Evolutionary conservation across 441 rosid species (phyloP).

Genomic region (Arabidopsis lyrata): DNA sequence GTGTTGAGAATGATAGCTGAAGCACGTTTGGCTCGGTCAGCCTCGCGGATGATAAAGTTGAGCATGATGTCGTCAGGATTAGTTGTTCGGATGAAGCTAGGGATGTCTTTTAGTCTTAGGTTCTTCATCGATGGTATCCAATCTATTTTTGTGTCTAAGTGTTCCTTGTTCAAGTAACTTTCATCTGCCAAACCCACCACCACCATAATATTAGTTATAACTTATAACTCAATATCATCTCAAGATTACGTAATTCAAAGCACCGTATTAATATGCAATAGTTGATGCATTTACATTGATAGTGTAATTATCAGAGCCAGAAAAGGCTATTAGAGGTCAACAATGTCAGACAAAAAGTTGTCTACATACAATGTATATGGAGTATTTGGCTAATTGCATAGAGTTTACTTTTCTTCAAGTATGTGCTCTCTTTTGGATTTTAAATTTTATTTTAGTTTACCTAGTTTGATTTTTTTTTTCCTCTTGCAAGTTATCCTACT

Average conservation of each 20-base stretch:
- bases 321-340: not conserved
- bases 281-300: not conserved
- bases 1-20: slow-evolving; percentile 50
- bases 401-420: not conserved
- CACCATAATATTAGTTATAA: not conserved
- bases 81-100: slow-evolving; percentile 45
- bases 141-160: slow-evolving; percentile 37
- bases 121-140: slow-evolving; percentile 51
- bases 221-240: not conserved
- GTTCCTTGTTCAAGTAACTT: slow-evolving; percentile 33
- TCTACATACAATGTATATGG: not conserved
- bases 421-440: not conserved
- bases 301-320: not conserved
- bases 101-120: slow-evolving; percentile 46
- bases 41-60: slow-evolving; percentile 21
- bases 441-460: not conserved
- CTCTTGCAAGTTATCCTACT: not conserved
- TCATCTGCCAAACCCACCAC: slow-evolving; percentile 42
- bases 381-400: not conserved
- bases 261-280: not conserved
- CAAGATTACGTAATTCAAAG: not conserved
- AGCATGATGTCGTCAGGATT: slow-evolving; percentile 39
- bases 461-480: not conserved
- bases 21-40: slow-evolving; percentile 30
- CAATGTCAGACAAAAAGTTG: not conserved